Conservation (phyloP, 2,329 filamentous ascomycete species). For the Dactylellina leptospora region DNA sequence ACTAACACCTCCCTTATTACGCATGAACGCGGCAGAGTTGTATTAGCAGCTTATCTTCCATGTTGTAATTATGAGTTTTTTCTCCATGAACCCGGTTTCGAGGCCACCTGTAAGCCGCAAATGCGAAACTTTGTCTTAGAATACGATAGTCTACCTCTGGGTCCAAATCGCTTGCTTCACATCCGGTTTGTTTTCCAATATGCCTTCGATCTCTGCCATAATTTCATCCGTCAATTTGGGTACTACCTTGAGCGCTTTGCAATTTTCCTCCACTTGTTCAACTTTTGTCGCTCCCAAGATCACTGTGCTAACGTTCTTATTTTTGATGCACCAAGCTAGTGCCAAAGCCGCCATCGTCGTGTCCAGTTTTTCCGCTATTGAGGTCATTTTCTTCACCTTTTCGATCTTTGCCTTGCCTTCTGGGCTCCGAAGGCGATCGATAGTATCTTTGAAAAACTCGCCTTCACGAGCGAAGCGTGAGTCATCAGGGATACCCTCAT, state of each 20-base stretch:
- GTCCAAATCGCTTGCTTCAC: slow-evolving; percentile 34
- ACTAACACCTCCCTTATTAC: not conserved
- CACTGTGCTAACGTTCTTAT: slow-evolving; percentile 68
- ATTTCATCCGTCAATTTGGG: slow-evolving; percentile 62
- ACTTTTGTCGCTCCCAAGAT: slow-evolving; percentile 65
- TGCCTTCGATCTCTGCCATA: slow-evolving; percentile 64
- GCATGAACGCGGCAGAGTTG: slow-evolving; percentile 6
- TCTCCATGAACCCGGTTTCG: too few species aligned
- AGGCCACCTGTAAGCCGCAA: too few species aligned
- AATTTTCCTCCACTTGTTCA: slow-evolving; percentile 61
- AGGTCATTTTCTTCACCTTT: slow-evolving; percentile 68
- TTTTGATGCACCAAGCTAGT: slow-evolving; percentile 70
- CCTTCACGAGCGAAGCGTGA: slow-evolving; percentile 70
- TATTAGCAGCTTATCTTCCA: not conserved
- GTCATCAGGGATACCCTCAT: slow-evolving; percentile 70
- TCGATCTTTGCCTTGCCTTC: slow-evolving; percentile 67
- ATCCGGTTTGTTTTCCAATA: slow-evolving; percentile 61
- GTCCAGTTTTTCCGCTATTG: slow-evolving; percentile 64
- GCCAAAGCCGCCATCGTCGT: slow-evolving; percentile 65
- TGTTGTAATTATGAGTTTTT: too few species aligned
- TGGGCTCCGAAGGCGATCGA: slow-evolving; percentile 64
- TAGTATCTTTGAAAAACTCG: slow-evolving; percentile 68
- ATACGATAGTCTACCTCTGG: slow-evolving; percentile 34
- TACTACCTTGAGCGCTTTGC: slow-evolving; percentile 62
- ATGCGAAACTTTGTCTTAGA: too few species aligned